Conservation (phyloP, 192 early-diverging fungal genomes). For the Gigaspora rosea region DNA sequence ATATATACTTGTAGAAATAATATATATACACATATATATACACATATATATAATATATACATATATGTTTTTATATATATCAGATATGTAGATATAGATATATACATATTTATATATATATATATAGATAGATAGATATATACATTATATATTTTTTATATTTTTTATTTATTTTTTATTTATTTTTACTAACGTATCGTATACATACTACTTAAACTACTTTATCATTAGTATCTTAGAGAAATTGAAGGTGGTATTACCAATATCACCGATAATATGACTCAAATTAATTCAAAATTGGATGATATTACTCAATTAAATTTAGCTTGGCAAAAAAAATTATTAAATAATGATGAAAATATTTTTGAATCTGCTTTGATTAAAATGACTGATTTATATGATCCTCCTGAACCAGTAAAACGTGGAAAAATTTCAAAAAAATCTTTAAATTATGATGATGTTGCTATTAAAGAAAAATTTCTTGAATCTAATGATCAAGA, state of each 20-base stretch:
- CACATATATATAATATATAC: too few relatives aligned
- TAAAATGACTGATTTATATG: background rate
- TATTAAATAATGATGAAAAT: slow-evolving; percentile 7
- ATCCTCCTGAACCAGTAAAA: background rate
- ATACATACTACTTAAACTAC: background rate
- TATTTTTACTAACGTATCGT: background rate
- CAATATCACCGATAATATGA: background rate
- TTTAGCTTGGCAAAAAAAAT: slow-evolving; percentile 16
- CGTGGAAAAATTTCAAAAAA: slow-evolving; percentile 14
- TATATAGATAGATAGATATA: background rate
- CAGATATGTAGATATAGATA: too few relatives aligned
- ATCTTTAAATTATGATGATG: slow-evolving; percentile 1
- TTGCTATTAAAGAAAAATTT: slow-evolving; percentile 16
- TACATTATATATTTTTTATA: background rate
- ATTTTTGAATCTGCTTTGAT: background rate
- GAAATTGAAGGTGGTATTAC: background rate
- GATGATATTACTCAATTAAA: slow-evolving; percentile 25
- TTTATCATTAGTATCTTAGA: background rate
- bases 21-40: too few relatives aligned
- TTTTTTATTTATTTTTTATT: background rate
- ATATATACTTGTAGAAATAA: too few relatives aligned
- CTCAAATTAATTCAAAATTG: slow-evolving; percentile 4
- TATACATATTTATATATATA: background rate
- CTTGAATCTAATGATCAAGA: slow-evolving; percentile 7
- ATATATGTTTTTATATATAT: too few relatives aligned